These are phyloP conservation scores for Colletotrichum eleusines DNA, from an alignment of 2,329 filamentous ascomycete genomes.

Conservation along the genomic window DNA sequence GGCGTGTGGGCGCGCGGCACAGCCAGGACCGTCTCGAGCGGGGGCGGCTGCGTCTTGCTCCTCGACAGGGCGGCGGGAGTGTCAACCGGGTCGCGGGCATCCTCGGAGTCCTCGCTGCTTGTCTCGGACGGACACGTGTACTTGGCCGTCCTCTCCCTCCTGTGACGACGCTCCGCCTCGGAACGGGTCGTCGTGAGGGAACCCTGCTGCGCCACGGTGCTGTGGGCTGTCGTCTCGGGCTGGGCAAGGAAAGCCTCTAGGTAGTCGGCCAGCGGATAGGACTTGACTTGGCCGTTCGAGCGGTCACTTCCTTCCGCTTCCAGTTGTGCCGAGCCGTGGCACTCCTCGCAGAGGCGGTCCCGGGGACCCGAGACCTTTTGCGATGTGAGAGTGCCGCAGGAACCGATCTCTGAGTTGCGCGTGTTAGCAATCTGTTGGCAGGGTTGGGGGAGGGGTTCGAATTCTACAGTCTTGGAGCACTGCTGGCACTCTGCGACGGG, in stretches of 20 bases:
- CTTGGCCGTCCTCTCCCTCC: no score
- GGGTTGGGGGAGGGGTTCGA: background rate
- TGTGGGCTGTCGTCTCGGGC: background rate
- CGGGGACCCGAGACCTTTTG: background rate
- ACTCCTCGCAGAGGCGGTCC: background rate
- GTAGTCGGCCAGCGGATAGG: background rate
- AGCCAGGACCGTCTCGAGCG: background rate
- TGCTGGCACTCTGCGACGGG: background rate
- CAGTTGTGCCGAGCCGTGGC: background rate
- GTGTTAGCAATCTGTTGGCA: background rate
- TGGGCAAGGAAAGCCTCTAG: background rate
- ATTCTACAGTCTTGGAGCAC: background rate
- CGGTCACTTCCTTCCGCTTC: background rate
- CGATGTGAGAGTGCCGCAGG: background rate
- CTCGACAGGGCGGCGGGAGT: background rate
- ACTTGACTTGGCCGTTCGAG: background rate
- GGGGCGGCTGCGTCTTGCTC: constrained; percentile 5
- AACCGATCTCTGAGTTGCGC: background rate
- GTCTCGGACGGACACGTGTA: background rate
- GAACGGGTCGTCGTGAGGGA: no score
- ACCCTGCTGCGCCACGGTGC: background rate
- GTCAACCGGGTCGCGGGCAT: background rate
- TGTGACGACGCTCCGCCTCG: background rate
- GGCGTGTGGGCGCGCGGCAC: background rate
- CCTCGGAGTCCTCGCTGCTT: background rate